A percentile compares a stretch with the other conserved stretches of the same genome.
These are phyloP conservation scores for Sanguinoderma infundibulare DNA, from an alignment of 1,284 basidiomycete genomes.

Conservation along the genomic window DNA sequence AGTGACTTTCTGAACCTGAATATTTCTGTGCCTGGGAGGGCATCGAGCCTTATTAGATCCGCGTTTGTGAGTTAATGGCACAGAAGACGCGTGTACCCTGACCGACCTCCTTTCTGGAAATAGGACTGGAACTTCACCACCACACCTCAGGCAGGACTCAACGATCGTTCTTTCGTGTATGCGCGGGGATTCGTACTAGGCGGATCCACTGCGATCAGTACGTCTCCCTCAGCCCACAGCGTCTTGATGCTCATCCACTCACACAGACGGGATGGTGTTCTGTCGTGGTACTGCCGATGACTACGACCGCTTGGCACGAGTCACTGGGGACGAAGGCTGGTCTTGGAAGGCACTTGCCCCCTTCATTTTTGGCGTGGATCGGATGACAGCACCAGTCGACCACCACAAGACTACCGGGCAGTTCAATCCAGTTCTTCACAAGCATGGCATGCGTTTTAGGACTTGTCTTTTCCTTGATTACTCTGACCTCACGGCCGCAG, in stretches of 20 bases:
- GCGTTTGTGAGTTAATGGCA: conserved; percentile 3
- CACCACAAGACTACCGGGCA: neutral
- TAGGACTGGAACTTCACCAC: conserved; percentile 32
- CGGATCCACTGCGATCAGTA: conserved; percentile 33
- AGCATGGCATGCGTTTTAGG: conserved; percentile 6
- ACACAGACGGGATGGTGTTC: conserved; percentile 45
- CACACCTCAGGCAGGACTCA: conserved; percentile 25
- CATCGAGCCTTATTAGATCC: neutral
- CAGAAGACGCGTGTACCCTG: neutral
- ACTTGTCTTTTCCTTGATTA: conserved; percentile 4
- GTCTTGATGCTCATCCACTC: neutral
- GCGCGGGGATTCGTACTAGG: conserved; percentile 32
- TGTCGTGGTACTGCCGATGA: conserved; percentile 44
- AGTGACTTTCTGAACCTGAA: conserved; percentile 10
- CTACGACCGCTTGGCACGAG: conserved; percentile 33
- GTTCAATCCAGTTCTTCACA: neutral
- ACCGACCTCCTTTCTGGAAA: neutral
- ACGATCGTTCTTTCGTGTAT: conserved; percentile 32
- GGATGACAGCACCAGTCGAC: conserved; percentile 5
- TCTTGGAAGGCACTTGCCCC: conserved; percentile 32
- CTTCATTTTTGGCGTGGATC: conserved; percentile 3
- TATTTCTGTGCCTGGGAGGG: conserved; percentile 11
- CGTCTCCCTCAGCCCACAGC: neutral
- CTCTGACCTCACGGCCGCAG: conserved; percentile 8
- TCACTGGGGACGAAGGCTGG: conserved; percentile 38